A percentile compares a stretch with the other conserved stretches of the same genome.
Evolutionary conservation across 306 rosid species (phyloP).

Genomic region (Quercus parvula): DNA sequence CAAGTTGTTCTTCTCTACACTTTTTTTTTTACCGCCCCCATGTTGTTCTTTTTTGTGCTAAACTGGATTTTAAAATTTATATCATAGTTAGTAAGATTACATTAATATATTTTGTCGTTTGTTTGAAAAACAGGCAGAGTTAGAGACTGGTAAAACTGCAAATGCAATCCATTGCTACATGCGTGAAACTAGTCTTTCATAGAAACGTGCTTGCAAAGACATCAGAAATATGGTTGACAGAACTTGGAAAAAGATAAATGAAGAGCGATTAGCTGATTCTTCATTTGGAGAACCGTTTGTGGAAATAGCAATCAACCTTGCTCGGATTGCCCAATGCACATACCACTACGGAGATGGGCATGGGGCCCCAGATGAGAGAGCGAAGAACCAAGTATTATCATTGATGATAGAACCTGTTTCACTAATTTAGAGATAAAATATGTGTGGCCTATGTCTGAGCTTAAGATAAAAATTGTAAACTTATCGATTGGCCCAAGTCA

Average conservation of each 20-base stretch:
- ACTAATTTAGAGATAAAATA: not conserved
- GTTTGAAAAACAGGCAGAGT: constrained; percentile 36
- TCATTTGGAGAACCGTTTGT: constrained; percentile 36
- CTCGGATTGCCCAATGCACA: constrained; percentile 45
- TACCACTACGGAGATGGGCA: constrained; percentile 58
- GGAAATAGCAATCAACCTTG: constrained; percentile 38
- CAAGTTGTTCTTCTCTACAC: too few species aligned
- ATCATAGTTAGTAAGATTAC: not conserved
- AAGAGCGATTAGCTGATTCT: constrained; percentile 18
- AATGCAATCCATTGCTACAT: constrained; percentile 40
- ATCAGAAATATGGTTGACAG: constrained; percentile 23
- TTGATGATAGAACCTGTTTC: constrained; percentile 46
- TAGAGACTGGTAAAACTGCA: constrained; percentile 51
- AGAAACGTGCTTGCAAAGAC: constrained; percentile 17
- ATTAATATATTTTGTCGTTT: not conserved
- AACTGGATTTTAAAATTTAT: not conserved
- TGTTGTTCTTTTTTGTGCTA: not conserved
- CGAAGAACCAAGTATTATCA: constrained; percentile 26
- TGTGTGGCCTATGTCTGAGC: too few species aligned
- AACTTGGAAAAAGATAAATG: constrained; percentile 52
- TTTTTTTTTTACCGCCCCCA: too few species aligned
- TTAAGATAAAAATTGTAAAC: not conserved
- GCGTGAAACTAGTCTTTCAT: constrained; percentile 23
- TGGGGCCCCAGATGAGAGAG: constrained; percentile 34
- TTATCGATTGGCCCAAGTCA: too few species aligned